These are phyloP conservation scores for Neonectria neomacrospora DNA, from an alignment of 2,329 filamentous ascomycete genomes.

Conservation along the genomic window DNA sequence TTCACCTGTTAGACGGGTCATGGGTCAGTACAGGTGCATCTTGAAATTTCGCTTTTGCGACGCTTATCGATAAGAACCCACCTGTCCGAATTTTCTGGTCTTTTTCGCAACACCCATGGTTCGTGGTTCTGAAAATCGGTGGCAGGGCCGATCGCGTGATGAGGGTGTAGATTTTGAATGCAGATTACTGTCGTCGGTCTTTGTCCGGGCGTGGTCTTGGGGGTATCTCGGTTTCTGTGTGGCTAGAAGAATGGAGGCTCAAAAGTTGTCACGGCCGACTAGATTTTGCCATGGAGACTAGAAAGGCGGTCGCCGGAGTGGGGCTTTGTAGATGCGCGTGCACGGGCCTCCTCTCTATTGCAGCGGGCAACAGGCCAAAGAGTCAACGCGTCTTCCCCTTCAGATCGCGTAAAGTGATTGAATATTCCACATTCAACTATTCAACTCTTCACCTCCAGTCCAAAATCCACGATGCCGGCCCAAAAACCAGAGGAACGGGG, in stretches of 20 bases:
- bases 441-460: constrained; percentile 31
- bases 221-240: constrained; percentile 19
- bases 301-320: constrained; percentile 45
- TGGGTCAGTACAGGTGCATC: constrained; percentile 29
- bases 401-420: constrained; percentile 53
- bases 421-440: constrained; percentile 26
- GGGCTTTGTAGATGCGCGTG: constrained; percentile 18
- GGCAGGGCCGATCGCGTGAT: background rate
- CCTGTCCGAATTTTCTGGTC: constrained; percentile 88
- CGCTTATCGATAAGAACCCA: constrained; percentile 52
- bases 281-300: constrained; percentile 44
- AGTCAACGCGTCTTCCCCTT: constrained; percentile 48
- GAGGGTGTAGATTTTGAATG: background rate
- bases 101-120: constrained; percentile 89
- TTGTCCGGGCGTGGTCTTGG: constrained; percentile 16
- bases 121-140: constrained; percentile 1
- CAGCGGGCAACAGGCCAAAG: background rate
- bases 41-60: constrained; percentile 35
- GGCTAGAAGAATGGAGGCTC: constrained; percentile 20
- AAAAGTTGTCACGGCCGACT: constrained; percentile 39
- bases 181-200: background rate
- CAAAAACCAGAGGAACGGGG: constrained; percentile 63
- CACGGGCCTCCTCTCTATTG: constrained; percentile 42
- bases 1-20: constrained; percentile 67
- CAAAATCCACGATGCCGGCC: constrained; percentile 57